Percentiles rank a stretch among this genome's conserved stretches.
These are phyloP conservation scores for Cyclocybe aegerita DNA, from an alignment of 768 basidiomycete genomes.

Conservation along the genomic window DNA sequence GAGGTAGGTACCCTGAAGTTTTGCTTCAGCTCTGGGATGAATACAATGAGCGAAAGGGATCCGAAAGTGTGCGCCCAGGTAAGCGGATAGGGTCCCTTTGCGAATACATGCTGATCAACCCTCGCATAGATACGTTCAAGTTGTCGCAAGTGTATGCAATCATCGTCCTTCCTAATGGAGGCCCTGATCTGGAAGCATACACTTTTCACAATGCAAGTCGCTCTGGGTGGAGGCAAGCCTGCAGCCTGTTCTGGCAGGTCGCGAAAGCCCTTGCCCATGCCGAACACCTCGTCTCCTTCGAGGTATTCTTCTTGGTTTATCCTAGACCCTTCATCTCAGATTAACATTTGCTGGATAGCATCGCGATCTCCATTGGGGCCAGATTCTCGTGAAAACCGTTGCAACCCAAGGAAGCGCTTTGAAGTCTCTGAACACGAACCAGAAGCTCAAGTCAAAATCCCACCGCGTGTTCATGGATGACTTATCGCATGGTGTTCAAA, in stretches of 20 bases:
- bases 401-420: slow-evolving; percentile 29
- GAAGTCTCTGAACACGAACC: slow-evolving; percentile 34
- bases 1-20: slow-evolving; percentile 78
- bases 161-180: slow-evolving; percentile 88
- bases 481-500: slow-evolving; percentile 60
- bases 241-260: slow-evolving; percentile 90
- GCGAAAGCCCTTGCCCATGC: slow-evolving; percentile 73
- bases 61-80: slow-evolving; percentile 87
- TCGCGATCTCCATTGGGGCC: slow-evolving; percentile 98
- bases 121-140: slow-evolving; percentile 63
- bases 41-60: slow-evolving; percentile 72
- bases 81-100: slow-evolving; percentile 9
- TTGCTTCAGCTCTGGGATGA: slow-evolving; percentile 87
- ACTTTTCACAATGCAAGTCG: slow-evolving; percentile 57
- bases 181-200: slow-evolving; percentile 87
- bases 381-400: slow-evolving; percentile 77
- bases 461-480: slow-evolving; percentile 62
- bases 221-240: slow-evolving; percentile 82
- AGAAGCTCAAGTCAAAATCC: slow-evolving; percentile 20
- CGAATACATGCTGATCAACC: slow-evolving; percentile 4
- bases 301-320: slow-evolving; percentile 51
- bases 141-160: slow-evolving; percentile 84
- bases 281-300: slow-evolving; percentile 80
- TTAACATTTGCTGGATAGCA: slow-evolving; percentile 54
- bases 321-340: neutral